phyloP scores from a whole-genome alignment of 805 yeast species.

The Yamadazyma kitorensis region DNA sequence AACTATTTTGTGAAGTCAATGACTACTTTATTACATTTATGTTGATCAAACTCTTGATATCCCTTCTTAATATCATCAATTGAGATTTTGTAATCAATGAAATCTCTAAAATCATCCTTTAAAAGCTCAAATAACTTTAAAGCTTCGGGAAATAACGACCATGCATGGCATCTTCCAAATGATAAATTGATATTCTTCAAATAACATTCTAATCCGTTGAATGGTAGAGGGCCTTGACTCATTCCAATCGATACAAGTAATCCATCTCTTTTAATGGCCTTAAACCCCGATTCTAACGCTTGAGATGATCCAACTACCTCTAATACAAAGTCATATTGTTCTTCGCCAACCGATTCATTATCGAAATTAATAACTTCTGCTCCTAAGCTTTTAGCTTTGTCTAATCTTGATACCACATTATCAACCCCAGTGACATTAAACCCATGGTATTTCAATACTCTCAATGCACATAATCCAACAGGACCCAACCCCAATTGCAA shows the following conservation, averaged over 20 bases:
- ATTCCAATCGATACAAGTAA: constrained; percentile 58
- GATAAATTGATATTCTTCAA: constrained; percentile 54
- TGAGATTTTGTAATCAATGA: constrained; percentile 47
- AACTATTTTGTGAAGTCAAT: constrained; percentile 34
- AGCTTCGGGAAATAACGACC: constrained; percentile 54
- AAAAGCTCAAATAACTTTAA: constrained; percentile 45
- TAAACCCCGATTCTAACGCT: constrained; percentile 51
- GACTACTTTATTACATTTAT: constrained; percentile 54
- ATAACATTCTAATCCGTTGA: constrained; percentile 56
- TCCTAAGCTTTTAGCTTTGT: constrained; percentile 45
- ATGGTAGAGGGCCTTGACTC: constrained; percentile 56
- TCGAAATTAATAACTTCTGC: constrained; percentile 48
- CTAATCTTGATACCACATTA: constrained; percentile 45
- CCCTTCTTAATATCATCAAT: constrained; percentile 45
- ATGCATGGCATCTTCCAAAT: constrained; percentile 63
- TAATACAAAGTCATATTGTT: constrained; percentile 59
- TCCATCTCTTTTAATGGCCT: constrained; percentile 55
- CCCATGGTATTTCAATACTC: constrained; percentile 43
- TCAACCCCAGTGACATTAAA: constrained; percentile 49
- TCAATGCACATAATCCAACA: constrained; percentile 53
- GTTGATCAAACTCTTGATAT: constrained; percentile 51
- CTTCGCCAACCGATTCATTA: constrained; percentile 38
- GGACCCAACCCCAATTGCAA: constrained; percentile 62
- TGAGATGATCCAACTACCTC: constrained; percentile 58
- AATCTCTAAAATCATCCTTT: constrained; percentile 45